phyloP scores from a whole-genome alignment of 176 grass and related monocot species.

The Secale cereale region DNA sequence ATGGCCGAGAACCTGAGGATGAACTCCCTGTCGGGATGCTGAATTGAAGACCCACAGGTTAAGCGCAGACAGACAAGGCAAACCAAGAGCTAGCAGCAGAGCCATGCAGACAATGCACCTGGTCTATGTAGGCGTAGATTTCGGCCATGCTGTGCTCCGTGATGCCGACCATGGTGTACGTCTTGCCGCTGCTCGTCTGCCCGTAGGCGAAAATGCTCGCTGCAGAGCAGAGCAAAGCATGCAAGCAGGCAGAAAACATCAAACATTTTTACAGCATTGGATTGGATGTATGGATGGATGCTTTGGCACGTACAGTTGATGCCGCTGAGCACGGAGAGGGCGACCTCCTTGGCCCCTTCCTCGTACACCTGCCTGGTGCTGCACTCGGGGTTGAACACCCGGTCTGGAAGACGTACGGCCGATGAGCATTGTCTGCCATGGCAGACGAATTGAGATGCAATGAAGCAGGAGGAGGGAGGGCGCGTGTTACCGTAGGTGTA shows the following conservation, averaged over 20 bases:
- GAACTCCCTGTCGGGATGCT: constrained; percentile 83
- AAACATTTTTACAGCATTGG: background rate
- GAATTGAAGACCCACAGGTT: background rate
- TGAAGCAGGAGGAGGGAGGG: background rate
- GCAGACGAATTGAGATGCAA: background rate
- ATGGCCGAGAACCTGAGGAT: constrained; percentile 80
- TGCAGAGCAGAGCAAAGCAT: constrained; percentile 6
- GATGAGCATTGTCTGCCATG: background rate
- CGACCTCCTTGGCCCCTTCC: constrained; percentile 78
- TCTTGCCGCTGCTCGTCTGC: constrained; percentile 96
- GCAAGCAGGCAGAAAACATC: background rate
- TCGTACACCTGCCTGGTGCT: constrained; percentile 77
- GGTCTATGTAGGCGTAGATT: constrained; percentile 74
- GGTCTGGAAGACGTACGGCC: constrained; percentile 30
- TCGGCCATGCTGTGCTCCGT: constrained; percentile 73
- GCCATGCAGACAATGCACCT: constrained; percentile 16
- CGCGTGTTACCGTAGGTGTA: constrained; percentile 54
- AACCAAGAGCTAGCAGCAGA: background rate
- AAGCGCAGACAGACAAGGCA: background rate
- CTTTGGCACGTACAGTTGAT: constrained; percentile 63
- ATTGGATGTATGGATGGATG: too few relatives aligned
- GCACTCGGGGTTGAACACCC: constrained; percentile 66
- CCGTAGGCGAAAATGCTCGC: constrained; percentile 95
- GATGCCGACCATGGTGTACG: constrained; percentile 91
- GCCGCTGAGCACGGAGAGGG: constrained; percentile 73